A percentile compares a stretch with the other conserved stretches of the same genome.
Evolutionary conservation across 805 yeast genomes (phyloP).

Genomic region (Candida yuanshanica): DNA sequence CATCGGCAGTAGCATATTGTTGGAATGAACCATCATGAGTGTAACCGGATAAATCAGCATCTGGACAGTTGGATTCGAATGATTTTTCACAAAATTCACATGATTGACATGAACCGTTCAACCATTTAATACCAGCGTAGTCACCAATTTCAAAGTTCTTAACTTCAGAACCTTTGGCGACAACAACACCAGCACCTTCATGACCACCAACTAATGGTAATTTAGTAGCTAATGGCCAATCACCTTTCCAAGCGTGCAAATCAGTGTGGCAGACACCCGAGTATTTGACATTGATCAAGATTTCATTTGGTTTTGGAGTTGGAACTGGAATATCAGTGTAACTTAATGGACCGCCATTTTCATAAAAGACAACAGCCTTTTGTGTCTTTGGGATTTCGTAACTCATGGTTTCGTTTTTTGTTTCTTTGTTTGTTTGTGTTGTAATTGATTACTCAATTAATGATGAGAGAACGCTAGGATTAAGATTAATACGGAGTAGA

Average conservation of each 20-base stretch:
- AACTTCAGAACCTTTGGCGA: constrained; percentile 55
- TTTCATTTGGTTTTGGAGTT: constrained; percentile 48
- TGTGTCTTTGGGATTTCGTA: constrained; percentile 36
- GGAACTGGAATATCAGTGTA: constrained; percentile 53
- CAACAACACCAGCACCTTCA: constrained; percentile 71
- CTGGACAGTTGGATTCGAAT: constrained; percentile 59
- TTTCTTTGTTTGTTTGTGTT: not conserved
- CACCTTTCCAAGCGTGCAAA: constrained; percentile 53
- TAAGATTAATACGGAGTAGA: no score
- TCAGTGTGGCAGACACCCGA: constrained; percentile 69
- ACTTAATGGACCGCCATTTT: constrained; percentile 40
- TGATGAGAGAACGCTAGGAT: not conserved
- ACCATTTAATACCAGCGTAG: constrained; percentile 64
- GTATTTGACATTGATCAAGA: constrained; percentile 51
- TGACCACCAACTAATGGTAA: constrained; percentile 68
- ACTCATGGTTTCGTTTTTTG: not conserved
- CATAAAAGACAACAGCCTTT: constrained; percentile 47
- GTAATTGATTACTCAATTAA: not conserved
- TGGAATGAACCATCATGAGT: constrained; percentile 49
- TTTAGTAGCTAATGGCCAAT: constrained; percentile 54
- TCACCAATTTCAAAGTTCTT: constrained; percentile 59
- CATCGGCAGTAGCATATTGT: constrained; percentile 61
- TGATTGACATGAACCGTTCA: constrained; percentile 58
- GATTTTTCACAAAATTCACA: constrained; percentile 60
- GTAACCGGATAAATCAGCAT: constrained; percentile 69